Evolutionary conservation across 2,329 filamentous ascomycete genomes (phyloP), one percentile per base, ranked within the genome.

Genomic region (Alternaria brassicae): DNA sequence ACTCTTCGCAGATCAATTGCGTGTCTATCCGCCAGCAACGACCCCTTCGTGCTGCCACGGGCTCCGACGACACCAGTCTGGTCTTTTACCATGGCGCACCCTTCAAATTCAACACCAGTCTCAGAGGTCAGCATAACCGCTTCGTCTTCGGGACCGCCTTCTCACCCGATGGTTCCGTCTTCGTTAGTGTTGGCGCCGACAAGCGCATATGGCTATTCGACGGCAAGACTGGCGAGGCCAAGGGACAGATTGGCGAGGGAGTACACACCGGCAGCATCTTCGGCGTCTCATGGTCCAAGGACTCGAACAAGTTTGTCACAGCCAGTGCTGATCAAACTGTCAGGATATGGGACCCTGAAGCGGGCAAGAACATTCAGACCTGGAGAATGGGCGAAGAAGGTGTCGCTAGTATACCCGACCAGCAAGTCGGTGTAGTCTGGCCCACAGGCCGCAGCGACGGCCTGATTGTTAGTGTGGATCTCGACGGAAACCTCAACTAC

Each of bases 351-450:
- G 93, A 98, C 72, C 88, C 87, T 2, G 92, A 96, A 74, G 84
- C 88, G 13, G 92, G 90, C 32, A 90, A 90, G 74, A 86, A 87
- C 19, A 83, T 89, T 7, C 91, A 96, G 76, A 91, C 87, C 25
- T 99, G 95, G 95, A 86, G 86, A 64, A 86, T 98, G 75, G 93
- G 93, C 21, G 87, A 86, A 30, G 90, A 93, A 40, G 89, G 89
- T 15, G 82, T 81, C 42, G 85, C 89, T 61, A 92, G 87, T 73
- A 83, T 97, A 36, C 84, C 85, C 3, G 86, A 97, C 74, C 95
- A 99, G 78, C 95, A 99, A 76, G 92, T 98, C 30, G 95, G 95
- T 52, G 92, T 99, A 6, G 92, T 95, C 9, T 96, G 93, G 88
- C 92, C 93, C 1, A 84, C 88, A 45, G 91, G 91, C 47, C 86